Evolutionary conservation across 768 basidiomycete species (phyloP), one percentile per base, ranked within the genome.

Genomic region (Podaxis sp.): DNA sequence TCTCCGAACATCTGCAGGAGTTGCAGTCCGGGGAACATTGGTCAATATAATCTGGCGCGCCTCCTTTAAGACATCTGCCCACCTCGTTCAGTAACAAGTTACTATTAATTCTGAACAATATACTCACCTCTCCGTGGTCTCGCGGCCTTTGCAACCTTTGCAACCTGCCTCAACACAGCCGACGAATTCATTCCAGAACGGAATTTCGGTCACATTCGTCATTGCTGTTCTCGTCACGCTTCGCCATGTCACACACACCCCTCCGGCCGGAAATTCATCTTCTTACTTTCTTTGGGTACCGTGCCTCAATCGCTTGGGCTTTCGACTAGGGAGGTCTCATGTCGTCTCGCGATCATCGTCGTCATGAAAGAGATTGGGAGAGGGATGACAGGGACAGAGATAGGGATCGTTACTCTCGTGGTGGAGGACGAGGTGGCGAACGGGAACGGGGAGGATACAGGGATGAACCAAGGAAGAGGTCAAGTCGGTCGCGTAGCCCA

Each of bases 281-380:
- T 33, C 33, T 2, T 33, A 17, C 19, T 19, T 19, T 13, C n/a
- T 15, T 8, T 46, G n/a, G 19, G 9, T 40, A 33, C 53, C 19
- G 19, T 63, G 58, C 13, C 13, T 51, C 49, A 51, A 28, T 24
- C 8, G 19, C 49, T 22, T 51, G 49, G 24, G 19, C 5, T 30
- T 46, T 19, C 19, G 44, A 46, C 44, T 46, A 7, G n/a, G 26
- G 40, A 15, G n/a, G 39, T 38, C 53, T 61, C 66, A 87, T 89
- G 87, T 84, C 87, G 66, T 85, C 84, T 60, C 84, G 84, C 65
- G 61, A 85, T 65, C 73, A 81, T 67, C 79, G 84, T 70, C 75
- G 82, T 71, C 82, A 84, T 64, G 87, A 89, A 68, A 74, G 86
- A 67, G 87, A 87, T 69, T 85, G 87, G 84, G 87, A 89, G 64